Evolutionary conservation across 768 basidiomycete species (phyloP), one percentile per base, ranked within the genome.

Genomic region (Boletus tomentosulus): DNA sequence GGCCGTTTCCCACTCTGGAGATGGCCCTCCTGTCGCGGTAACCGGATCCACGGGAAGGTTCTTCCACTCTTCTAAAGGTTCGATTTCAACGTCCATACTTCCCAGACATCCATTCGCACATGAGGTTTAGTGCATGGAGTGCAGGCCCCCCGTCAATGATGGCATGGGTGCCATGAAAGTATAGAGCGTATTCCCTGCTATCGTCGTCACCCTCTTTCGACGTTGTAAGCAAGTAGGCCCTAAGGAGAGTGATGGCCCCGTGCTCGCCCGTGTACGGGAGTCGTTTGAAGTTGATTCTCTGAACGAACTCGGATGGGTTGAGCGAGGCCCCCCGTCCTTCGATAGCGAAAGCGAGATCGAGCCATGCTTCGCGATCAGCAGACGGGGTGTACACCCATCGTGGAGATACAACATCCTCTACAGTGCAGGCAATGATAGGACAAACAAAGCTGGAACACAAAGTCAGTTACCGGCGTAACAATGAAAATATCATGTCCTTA

Each of bases 21-120:
- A 54, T 8, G 33, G 51, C 4, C 66, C 65, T 9, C 67, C 66
- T 0, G 54, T 69, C 2, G 66, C 67, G 30, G 51, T 52, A 25
- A 67, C 55, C 6, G 62, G 65, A 24, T 68, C 67, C 4, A 57
- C 55, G 1, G 67, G 66, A 13, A 66, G 62, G 37, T 66, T 59
- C 25, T 52, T 58, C 65, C 65, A 65, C 34, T 69, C 66, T 30
- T 64, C 53, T 12, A 31, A 57, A 35, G 48, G 55, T 1, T 54
- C 39, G 5, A 62, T 48, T 10, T 0, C 33, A 33, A 64, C 41
- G 7, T 56, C 50, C 48, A 64, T 52, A 0, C 59, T 49, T 46
- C 3, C 39, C 48, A 16, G 62, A 61, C 1, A 63, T 64, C 62
- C 66, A 66, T 51, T 52, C 57, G 24, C 51, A 60, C 64, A 59